Evolutionary conservation across 73 alveolate genomes (phyloP).

Genomic region (Paraurostyla sp.): DNA sequence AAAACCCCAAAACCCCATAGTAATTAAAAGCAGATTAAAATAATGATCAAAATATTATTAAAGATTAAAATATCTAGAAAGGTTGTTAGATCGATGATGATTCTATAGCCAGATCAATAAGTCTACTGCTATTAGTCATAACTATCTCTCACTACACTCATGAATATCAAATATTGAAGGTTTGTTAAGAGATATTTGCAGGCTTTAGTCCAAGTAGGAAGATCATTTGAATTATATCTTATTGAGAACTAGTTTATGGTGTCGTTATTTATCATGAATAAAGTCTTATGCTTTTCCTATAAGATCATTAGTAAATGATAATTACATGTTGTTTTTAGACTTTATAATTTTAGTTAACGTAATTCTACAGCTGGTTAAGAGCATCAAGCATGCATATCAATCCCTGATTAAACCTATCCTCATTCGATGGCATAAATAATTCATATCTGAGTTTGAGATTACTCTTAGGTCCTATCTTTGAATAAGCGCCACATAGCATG

Average conservation of each 20-base stretch:
- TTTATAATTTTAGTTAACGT: background rate
- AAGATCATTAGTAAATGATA: background rate
- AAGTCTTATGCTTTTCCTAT: slow-evolving; percentile 38
- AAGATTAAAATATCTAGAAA: too few species aligned
- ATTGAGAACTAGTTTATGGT: slow-evolving; percentile 15
- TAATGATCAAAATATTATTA: too few species aligned
- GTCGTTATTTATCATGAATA: background rate
- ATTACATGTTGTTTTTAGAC: background rate
- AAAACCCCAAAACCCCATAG: too few species aligned
- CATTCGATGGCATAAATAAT: slow-evolving; percentile 41
- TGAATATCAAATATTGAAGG: slow-evolving; percentile 5
- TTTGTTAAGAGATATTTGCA: slow-evolving; percentile 37
- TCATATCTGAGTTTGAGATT: slow-evolving; percentile 13
- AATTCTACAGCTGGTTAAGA: background rate
- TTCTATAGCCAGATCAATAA: background rate
- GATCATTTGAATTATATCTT: slow-evolving; percentile 36
- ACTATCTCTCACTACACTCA: slow-evolving; percentile 19
- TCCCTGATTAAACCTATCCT: slow-evolving; percentile 44
- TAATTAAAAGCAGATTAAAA: too few species aligned
- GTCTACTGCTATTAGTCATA: slow-evolving; percentile 2
- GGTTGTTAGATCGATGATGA: background rate
- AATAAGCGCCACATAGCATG: slow-evolving; percentile 26
- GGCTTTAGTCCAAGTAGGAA: slow-evolving; percentile 57
- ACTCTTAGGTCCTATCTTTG: slow-evolving; percentile 30
- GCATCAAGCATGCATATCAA: slow-evolving; percentile 42